Base-by-base conservation (phyloP, 2,329 filamentous ascomycete species). In the Polytolypa hystricis region DNA sequence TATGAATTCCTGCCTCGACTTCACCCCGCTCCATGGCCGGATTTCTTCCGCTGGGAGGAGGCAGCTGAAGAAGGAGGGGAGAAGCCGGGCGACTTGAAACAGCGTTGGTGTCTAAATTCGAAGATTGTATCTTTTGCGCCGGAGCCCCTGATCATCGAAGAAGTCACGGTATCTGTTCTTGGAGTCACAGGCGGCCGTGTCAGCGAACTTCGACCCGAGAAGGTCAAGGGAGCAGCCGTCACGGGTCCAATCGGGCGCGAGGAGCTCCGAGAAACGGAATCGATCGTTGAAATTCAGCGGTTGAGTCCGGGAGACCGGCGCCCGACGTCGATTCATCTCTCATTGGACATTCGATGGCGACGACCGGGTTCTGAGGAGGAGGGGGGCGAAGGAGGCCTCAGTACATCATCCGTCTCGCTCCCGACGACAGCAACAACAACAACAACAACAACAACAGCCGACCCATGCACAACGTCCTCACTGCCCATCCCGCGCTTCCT, bases 1-100 rank as follows among this genome's bases (percentile, higher is more conserved):
- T 95, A 93, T 56, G 84, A 93, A 43, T 76, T 96, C 43, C 70
- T 79, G 9, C 86, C 91, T 8, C 74, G 81, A 7, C 67, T 94
- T 3, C 81, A 95, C 56, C 59, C 71, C 0, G 79, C 81, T 33
- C 69, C 76, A 2, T 98, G 91, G 89, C 87, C 91, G 1, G 86
- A 80, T 54, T 78, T 93, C 49, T 98, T 96, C 57, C 70, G 77
- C 35, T 65, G 73, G 12, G 70, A 77, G 21, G 57, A 63, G 9
- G 49, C 56, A 8, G 38, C 60, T 11, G 49, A 56, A 3, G 51
- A 53, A 3, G 43, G 51, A 14, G 46, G 48, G 19, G 40, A 52
- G 17, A 52, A 58, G 18, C 61, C 68, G 0, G 62, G 66, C 39
- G 89, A 89, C 0, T 66, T 96, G 10, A 68, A 74, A 4, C 89